A percentile compares a stretch with the other conserved stretches of the same genome.
Evolutionary conservation across 1,284 basidiomycete species (phyloP).

Genomic region (Ceratobasidium sp.): DNA sequence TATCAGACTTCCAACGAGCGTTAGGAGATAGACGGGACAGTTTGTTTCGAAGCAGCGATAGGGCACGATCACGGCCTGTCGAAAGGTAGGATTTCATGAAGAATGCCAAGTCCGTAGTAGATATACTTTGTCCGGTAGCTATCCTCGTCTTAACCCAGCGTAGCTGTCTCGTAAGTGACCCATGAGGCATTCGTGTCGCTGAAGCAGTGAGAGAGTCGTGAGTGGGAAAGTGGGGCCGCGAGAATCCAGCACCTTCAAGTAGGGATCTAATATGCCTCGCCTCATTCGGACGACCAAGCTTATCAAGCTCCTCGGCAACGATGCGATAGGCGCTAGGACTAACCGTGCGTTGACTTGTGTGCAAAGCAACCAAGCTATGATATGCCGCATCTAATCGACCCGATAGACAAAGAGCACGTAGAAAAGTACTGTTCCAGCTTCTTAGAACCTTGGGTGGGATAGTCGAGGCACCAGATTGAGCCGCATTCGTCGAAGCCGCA

Average conservation of each 20-base stretch:
- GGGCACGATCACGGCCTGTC: not conserved
- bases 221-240: not conserved
- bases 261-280: not conserved
- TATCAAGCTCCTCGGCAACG: slow-evolving; percentile 14
- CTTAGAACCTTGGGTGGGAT: slow-evolving; percentile 7
- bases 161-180: not conserved
- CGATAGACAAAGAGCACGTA: slow-evolving; percentile 18
- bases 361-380: slow-evolving; percentile 9
- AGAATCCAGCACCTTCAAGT: not conserved
- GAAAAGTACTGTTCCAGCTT: slow-evolving; percentile 26
- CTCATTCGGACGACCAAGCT: not conserved
- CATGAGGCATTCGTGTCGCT: not conserved
- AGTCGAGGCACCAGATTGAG: not conserved
- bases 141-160: slow-evolving; percentile 7
- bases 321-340: slow-evolving; percentile 7
- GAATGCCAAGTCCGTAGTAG: not conserved
- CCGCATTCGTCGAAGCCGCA: not conserved
- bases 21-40: not conserved
- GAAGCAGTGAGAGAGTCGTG: not conserved
- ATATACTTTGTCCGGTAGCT: not conserved
- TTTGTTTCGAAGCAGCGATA: not conserved
- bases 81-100: slow-evolving; percentile 18
- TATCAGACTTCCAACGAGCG: not conserved
- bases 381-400: slow-evolving; percentile 18
- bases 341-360: not conserved